A percentile compares a stretch with the other conserved stretches of the same genome.
Evolutionary conservation across 1,139 yeast species (phyloP).

Genomic region (Sugiyamaella xylanicola): DNA sequence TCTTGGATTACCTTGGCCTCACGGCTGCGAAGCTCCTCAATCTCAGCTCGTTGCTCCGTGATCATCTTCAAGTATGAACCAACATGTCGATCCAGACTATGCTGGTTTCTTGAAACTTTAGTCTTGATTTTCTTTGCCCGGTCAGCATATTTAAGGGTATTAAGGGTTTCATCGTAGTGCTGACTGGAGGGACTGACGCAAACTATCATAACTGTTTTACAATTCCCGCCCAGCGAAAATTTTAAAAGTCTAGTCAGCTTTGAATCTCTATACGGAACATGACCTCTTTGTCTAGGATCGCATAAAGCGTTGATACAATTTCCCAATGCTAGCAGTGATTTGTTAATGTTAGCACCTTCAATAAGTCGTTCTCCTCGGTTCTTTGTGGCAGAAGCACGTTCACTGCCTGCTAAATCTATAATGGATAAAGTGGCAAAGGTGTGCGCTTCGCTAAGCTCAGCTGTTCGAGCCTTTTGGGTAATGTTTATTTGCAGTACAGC

Average conservation of each 20-base stretch:
- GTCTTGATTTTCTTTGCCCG: constrained; percentile 91
- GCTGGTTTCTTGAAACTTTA: constrained; percentile 72
- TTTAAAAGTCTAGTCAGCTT: constrained; percentile 82
- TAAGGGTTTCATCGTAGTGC: constrained; percentile 89
- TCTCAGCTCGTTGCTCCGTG: constrained; percentile 77
- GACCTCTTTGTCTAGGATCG: constrained; percentile 62
- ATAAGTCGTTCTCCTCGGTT: constrained; percentile 76
- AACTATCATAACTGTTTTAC: constrained; percentile 94
- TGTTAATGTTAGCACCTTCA: constrained; percentile 93
- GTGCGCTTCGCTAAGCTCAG: constrained; percentile 66
- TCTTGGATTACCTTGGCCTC: constrained; percentile 50
- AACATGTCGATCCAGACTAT: constrained; percentile 79
- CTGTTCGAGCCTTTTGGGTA: constrained; percentile 60
- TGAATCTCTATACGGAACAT: constrained; percentile 89
- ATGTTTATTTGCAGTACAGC: constrained; percentile 86
- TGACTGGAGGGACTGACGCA: constrained; percentile 84
- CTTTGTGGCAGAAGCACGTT: constrained; percentile 85
- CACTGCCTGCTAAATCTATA: constrained; percentile 93
- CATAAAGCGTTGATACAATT: constrained; percentile 93
- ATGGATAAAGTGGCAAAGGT: constrained; percentile 79
- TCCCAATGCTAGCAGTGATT: constrained; percentile 83
- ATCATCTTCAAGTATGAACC: constrained; percentile 86
- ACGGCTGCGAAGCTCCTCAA: constrained; percentile 64
- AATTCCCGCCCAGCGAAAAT: constrained; percentile 91
- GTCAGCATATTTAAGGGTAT: constrained; percentile 86